A percentile compares a stretch with the other conserved stretches of the same genome.
Conservation (phyloP, 2,329 filamentous ascomycete species). For the Cladosporium sp. region DNA sequence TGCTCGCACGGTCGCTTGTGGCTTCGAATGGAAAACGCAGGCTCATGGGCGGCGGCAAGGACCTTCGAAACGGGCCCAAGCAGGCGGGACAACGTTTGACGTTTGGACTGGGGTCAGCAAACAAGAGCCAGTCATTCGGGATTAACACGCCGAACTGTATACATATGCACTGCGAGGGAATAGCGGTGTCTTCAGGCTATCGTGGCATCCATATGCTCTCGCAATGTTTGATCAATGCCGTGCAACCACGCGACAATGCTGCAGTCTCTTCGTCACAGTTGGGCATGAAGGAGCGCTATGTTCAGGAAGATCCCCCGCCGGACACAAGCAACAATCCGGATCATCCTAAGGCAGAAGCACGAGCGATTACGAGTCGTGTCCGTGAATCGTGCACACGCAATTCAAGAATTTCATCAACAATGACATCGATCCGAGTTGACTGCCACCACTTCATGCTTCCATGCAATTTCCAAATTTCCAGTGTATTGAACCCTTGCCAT, state of each 20-base stretch:
- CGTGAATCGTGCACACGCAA: background rate
- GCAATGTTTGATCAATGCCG: no score
- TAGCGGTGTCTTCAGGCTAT: no score
- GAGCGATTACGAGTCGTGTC: background rate
- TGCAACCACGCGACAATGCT: background rate
- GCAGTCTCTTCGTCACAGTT: background rate
- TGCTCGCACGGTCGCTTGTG: constrained; percentile 2
- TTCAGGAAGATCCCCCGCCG: constrained; percentile 1
- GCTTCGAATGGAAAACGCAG: constrained; percentile 6
- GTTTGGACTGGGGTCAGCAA: constrained; percentile 1
- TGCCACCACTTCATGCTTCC: no score
- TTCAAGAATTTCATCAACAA: no score
- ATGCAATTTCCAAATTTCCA: background rate
- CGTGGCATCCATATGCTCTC: no score
- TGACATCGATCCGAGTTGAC: no score
- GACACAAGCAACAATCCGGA: background rate
- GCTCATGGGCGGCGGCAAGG: constrained; percentile 1
- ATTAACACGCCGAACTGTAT: background rate
- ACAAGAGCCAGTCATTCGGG: background rate
- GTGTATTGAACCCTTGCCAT: background rate
- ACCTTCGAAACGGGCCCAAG: background rate
- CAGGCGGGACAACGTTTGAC: background rate
- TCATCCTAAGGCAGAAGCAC: background rate
- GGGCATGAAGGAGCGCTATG: background rate
- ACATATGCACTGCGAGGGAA: background rate